phyloP scores from a whole-genome alignment of 1,284 basidiomycete species.

The Rhodotorula sp. region DNA sequence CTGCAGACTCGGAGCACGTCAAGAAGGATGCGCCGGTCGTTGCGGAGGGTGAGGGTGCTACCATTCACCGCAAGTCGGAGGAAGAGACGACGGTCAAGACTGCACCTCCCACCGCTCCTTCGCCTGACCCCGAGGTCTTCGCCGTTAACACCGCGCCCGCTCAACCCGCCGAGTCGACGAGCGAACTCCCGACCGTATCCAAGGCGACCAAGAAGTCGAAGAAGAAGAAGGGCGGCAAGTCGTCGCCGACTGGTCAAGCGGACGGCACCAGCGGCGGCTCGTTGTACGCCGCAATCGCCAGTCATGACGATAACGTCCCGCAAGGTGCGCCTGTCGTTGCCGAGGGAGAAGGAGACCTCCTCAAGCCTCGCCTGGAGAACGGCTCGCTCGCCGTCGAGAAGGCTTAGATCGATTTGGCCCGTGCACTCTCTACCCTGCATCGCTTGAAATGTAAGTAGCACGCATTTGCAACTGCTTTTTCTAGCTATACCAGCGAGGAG shows the following conservation, averaged over 20 bases:
- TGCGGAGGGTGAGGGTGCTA: conserved; percentile 14
- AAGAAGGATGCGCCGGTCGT: neutral
- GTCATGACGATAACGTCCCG: conserved; percentile 7
- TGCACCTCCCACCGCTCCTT: too few relatives aligned
- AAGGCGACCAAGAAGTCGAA: neutral
- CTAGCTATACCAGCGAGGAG: neutral
- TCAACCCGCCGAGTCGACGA: neutral
- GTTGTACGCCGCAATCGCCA: neutral
- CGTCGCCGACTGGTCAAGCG: neutral
- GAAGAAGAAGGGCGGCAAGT: neutral
- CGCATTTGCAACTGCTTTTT: neutral
- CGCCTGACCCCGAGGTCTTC: too few relatives aligned
- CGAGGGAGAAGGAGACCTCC: conserved; percentile 15
- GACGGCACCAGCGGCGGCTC: neutral
- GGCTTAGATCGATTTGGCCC: neutral
- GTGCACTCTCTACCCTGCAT: neutral
- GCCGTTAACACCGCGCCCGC: too few relatives aligned
- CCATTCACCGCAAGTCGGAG: neutral
- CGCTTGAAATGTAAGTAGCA: neutral
- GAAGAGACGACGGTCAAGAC: neutral
- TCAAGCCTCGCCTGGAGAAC: neutral
- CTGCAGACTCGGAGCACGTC: neutral
- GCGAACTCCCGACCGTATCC: neutral
- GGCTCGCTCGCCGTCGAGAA: neutral
- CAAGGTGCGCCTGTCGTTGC: conserved; percentile 10